phyloP scores from a whole-genome alignment of 176 grass and related monocot species.

The Otatea glauca region DNA sequence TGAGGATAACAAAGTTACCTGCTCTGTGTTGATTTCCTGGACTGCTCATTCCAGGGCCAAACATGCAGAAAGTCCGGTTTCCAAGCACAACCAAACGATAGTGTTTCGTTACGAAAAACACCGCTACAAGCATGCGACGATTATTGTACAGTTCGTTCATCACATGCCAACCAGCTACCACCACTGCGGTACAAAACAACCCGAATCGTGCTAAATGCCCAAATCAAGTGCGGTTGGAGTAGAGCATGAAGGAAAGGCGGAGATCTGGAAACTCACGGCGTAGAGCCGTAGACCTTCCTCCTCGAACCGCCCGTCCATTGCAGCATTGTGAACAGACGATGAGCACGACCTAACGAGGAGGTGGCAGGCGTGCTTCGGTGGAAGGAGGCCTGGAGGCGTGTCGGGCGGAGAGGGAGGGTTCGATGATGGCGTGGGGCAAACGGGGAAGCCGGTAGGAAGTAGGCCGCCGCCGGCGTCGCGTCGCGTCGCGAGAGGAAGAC shows the following conservation, averaged over 20 bases:
- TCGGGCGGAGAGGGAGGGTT: too few species aligned
- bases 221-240: not conserved
- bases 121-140: not conserved
- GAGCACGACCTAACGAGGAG: not conserved
- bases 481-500: too few species aligned
- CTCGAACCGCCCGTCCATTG: constrained; percentile 89
- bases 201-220: not conserved
- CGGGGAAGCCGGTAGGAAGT: too few species aligned
- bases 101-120: constrained; percentile 15
- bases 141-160: not conserved
- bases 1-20: constrained; percentile 57
- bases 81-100: constrained; percentile 31
- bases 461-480: too few species aligned
- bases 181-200: not conserved
- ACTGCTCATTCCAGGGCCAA: constrained; percentile 60
- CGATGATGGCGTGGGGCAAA: too few species aligned
- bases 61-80: constrained; percentile 43
- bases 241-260: not conserved
- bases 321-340: constrained; percentile 58
- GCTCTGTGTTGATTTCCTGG: constrained; percentile 71
- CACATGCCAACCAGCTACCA: too few species aligned
- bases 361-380: too few species aligned
- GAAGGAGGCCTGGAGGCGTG: too few species aligned
- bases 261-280: constrained; percentile 58
- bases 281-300: constrained; percentile 72